Base-by-base conservation (phyloP, 345 rosid genomes). In the Murraya paniculata region DNA sequence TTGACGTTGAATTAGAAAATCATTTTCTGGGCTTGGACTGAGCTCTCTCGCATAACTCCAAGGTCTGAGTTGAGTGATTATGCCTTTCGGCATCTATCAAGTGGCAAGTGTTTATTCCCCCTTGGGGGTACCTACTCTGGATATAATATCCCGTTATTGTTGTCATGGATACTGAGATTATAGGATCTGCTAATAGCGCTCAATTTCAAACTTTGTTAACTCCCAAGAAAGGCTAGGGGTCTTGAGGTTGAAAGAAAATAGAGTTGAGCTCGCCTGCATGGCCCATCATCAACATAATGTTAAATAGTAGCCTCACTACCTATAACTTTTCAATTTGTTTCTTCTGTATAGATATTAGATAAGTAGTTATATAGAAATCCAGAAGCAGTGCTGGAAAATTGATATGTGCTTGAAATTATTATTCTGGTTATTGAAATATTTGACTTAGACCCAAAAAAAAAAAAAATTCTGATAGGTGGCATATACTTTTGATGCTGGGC, bases 401-500 rank as follows among this genome's bases (percentile, higher is more conserved):
- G 8, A 25, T 69, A 11, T 27, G 10, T 27, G 19, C 56, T 72
- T 27, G 38, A 64, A 48, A n/a, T 50, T 28, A 24, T 31, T 75
- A 22, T 39, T 33, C 41, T 68, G 39, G 36, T 62, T 65, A n/a
- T 68, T 27, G 9, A 61, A 59, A 36, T 70, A 59, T 28, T n/a
- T 19, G 68, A 28, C 80, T 72, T 38, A 81, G 72, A 38, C 69
- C n/a, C n/a, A n/a, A n/a, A n/a, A n/a, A n/a, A n/a, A 45, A 38
- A 77, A 77, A 77, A 0, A 73, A 83, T 61, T 59, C 71, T 86
- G 64, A 72, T 90, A 95, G 98, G 92, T 95, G 79, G 95, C 98
- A 39, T 95, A 93, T 78, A 95, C 98, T 53, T 95, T 93, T 67
- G 98, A 95, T 83, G 98, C 98, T 73, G 98, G 98, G 80, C 98